A percentile compares a stretch with the other conserved stretches of the same genome.
Conservation (phyloP, 1,284 basidiomycete genomes). For the Phellopilus nigrolimitatus region DNA sequence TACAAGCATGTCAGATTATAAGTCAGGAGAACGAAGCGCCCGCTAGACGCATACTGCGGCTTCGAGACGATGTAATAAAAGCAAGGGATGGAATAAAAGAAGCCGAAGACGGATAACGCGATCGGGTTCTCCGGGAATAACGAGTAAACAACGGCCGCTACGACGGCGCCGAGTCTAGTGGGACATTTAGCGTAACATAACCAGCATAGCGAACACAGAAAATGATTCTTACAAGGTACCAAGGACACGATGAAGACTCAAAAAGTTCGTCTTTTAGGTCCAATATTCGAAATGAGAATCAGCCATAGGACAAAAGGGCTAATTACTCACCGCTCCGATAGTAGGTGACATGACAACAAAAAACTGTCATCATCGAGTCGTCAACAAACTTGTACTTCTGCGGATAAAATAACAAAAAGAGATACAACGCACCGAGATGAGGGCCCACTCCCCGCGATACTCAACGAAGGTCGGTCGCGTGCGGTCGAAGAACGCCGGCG, state of each 20-base stretch:
- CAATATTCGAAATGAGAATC: slow-evolving; percentile 18
- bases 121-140: slow-evolving; percentile 75
- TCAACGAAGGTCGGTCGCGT: slow-evolving; percentile 77
- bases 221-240: slow-evolving; percentile 68
- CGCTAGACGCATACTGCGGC: slow-evolving; percentile 75
- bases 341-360: slow-evolving; percentile 89
- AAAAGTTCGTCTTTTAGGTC: slow-evolving; percentile 66
- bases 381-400: not conserved
- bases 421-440: slow-evolving; percentile 79
- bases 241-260: slow-evolving; percentile 72
- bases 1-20: slow-evolving; percentile 92
- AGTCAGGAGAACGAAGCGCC: slow-evolving; percentile 83
- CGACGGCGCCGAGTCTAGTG: slow-evolving; percentile 70
- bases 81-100: slow-evolving; percentile 89
- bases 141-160: slow-evolving; percentile 69
- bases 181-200: not conserved
- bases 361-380: slow-evolving; percentile 54
- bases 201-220: not conserved
- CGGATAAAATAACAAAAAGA: not conserved
- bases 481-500: slow-evolving; percentile 79
- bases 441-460: slow-evolving; percentile 90
- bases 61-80: slow-evolving; percentile 86
- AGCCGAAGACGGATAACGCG: slow-evolving; percentile 78
- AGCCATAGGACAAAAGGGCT: slow-evolving; percentile 1
- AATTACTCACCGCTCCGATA: slow-evolving; percentile 65